Evolutionary conservation across 345 rosid genomes (phyloP).

Genomic region (Lumnitzera littorea): DNA sequence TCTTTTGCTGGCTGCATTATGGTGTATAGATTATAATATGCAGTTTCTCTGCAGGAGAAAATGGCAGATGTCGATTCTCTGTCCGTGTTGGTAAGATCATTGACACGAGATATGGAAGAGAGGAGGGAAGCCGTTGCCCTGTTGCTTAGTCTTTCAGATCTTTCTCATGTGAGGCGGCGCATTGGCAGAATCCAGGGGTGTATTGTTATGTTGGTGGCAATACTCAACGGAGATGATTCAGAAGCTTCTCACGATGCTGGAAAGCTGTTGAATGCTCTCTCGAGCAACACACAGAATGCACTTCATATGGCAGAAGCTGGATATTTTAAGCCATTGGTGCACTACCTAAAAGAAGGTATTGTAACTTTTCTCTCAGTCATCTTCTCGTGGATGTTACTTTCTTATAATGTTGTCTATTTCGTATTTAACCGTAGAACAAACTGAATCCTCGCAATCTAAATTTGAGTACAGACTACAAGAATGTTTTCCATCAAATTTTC

Average conservation of each 20-base stretch:
- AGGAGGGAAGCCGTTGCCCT: slow-evolving; percentile 56
- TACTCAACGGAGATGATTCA: slow-evolving; percentile 44
- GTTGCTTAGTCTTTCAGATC: slow-evolving; percentile 42
- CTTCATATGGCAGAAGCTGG: slow-evolving; percentile 85
- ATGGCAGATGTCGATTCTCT: slow-evolving; percentile 43
- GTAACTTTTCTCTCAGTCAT: not conserved
- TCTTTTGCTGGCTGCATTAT: no score
- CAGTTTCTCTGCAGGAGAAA: slow-evolving; percentile 43
- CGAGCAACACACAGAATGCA: slow-evolving; percentile 58
- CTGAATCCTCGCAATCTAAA: no score
- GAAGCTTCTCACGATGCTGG: slow-evolving; percentile 44
- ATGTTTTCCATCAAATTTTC: no score
- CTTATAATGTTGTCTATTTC: no score
- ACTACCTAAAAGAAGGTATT: slow-evolving; percentile 47
- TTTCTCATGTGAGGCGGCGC: slow-evolving; percentile 41
- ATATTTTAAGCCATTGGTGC: slow-evolving; percentile 61
- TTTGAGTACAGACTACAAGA: no score
- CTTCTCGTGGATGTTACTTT: not conserved
- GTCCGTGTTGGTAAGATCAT: slow-evolving; percentile 47
- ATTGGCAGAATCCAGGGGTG: slow-evolving; percentile 64
- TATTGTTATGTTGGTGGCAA: slow-evolving; percentile 54
- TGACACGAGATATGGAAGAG: slow-evolving; percentile 48
- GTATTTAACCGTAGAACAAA: no score
- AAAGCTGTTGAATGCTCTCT: slow-evolving; percentile 46
- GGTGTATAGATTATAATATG: no score